Conservation (phyloP, 176 grass and related monocot genomes). For the Carex parvula region DNA sequence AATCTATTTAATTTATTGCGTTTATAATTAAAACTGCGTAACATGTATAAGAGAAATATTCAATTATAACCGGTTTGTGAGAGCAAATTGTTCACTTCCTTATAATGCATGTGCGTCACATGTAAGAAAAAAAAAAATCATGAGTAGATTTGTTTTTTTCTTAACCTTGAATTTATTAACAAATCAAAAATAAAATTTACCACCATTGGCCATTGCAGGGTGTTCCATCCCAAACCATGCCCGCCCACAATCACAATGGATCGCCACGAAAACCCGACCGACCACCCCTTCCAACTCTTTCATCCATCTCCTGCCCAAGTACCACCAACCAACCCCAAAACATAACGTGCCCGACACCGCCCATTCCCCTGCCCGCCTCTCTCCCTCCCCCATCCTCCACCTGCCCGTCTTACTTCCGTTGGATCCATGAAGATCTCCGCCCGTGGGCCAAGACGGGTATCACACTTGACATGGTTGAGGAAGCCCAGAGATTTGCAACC, state of each 20-base stretch:
- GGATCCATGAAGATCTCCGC: constrained; percentile 89
- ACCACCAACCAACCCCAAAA: constrained; percentile 10
- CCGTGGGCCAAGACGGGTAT: constrained; percentile 69
- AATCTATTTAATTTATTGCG: no score
- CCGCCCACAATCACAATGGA: constrained; percentile 5
- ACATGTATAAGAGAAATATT: no score
- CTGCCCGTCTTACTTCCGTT: constrained; percentile 82
- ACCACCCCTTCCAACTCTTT: neutral
- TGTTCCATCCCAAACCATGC: constrained; percentile 34
- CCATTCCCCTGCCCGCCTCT: neutral
- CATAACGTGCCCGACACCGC: neutral
- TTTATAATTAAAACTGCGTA: no score
- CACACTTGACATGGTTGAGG: constrained; percentile 49
- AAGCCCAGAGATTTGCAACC: constrained; percentile 48
- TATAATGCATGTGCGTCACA: no score
- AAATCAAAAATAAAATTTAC: neutral
- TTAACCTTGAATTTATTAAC: constrained; percentile 4
- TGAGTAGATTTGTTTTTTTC: neutral
- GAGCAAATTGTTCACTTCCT: no score
- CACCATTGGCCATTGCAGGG: neutral
- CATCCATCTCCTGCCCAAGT: constrained; percentile 17
- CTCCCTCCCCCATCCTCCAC: constrained; percentile 28
- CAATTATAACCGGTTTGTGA: no score
- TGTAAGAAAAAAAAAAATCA: no score
- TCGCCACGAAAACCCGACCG: neutral